These are phyloP conservation scores for Lizonia empirigonia DNA, from an alignment of 2,329 filamentous ascomycete species.

Conservation along the genomic window DNA sequence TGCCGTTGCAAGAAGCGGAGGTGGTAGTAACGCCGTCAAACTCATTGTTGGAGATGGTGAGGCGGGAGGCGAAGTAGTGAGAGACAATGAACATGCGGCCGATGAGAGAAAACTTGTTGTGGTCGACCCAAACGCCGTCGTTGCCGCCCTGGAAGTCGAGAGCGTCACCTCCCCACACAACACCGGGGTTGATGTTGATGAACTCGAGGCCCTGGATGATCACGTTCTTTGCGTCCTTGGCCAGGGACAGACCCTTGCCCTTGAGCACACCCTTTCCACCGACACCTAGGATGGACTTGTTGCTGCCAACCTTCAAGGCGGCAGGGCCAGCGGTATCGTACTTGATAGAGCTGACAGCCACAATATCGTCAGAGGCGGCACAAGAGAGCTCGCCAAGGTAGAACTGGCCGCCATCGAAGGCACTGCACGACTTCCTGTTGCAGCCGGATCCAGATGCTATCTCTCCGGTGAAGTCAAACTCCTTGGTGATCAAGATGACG, in stretches of 20 bases:
- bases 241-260: slow-evolving; percentile 51
- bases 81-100: slow-evolving; percentile 54
- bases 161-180: slow-evolving; percentile 50
- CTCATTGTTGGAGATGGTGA: slow-evolving; percentile 56
- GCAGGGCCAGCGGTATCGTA: slow-evolving; percentile 44
- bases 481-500: slow-evolving; percentile 29
- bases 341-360: slow-evolving; percentile 33
- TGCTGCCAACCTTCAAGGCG: slow-evolving; percentile 45
- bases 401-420: slow-evolving; percentile 23
- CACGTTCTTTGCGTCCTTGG: slow-evolving; percentile 42
- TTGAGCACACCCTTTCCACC: slow-evolving; percentile 50
- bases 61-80: slow-evolving; percentile 41
- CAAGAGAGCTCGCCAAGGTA: slow-evolving; percentile 33
- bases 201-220: slow-evolving; percentile 51
- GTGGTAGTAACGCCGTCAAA: slow-evolving; percentile 53
- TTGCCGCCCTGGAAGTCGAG: slow-evolving; percentile 44
- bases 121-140: slow-evolving; percentile 48
- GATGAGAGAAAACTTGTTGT: slow-evolving; percentile 51
- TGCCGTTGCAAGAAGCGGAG: slow-evolving; percentile 53
- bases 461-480: slow-evolving; percentile 36
- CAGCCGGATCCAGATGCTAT: slow-evolving; percentile 27
- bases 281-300: slow-evolving; percentile 52
- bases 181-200: slow-evolving; percentile 46
- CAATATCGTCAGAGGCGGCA: slow-evolving; percentile 19
- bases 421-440: slow-evolving; percentile 26